Conservation (phyloP, 2,329 filamentous ascomycete species). For the Phyllachora maydis region DNA sequence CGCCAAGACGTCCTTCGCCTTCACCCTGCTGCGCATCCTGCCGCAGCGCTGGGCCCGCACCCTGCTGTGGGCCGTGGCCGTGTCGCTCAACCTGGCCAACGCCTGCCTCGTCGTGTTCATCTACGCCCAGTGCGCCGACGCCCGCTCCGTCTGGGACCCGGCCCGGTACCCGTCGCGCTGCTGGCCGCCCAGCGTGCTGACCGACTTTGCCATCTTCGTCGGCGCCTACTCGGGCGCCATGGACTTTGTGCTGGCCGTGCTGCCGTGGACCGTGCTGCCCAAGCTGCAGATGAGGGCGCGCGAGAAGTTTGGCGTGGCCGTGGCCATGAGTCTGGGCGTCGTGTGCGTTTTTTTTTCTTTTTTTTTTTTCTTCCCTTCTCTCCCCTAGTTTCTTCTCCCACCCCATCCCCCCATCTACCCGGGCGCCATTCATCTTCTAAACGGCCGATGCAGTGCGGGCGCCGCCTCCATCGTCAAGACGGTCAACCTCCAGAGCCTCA, state of each 20-base stretch:
- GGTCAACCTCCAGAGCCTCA: slow-evolving; percentile 3
- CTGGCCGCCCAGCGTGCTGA: slow-evolving; percentile 7
- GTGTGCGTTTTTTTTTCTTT: slow-evolving; percentile 4
- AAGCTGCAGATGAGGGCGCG: slow-evolving; percentile 10
- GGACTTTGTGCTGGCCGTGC: slow-evolving; percentile 9
- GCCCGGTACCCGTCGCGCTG: slow-evolving; percentile 6
- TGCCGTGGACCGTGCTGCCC: slow-evolving; percentile 11
- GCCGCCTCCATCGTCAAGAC: slow-evolving; percentile 4
- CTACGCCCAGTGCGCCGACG: slow-evolving; percentile 8
- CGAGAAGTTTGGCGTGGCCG: slow-evolving; percentile 10
- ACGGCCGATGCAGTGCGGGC: slow-evolving; percentile 1
- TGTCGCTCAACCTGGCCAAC: slow-evolving; percentile 11
- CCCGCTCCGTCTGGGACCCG: slow-evolving; percentile 8
- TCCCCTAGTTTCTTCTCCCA: too few relatives aligned
- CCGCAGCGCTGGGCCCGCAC: slow-evolving; percentile 8
- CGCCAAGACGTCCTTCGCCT: slow-evolving; percentile 17
- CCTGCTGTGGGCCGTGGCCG: slow-evolving; percentile 11
- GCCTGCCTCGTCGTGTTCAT: slow-evolving; percentile 8
- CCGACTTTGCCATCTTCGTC: slow-evolving; percentile 7
- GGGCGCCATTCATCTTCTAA: not conserved
- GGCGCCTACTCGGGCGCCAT: slow-evolving; percentile 8
- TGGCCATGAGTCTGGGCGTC: slow-evolving; percentile 13
- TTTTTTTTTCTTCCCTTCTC: too few relatives aligned
- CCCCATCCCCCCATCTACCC: too few relatives aligned
- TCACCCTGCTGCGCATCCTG: slow-evolving; percentile 14